Percentiles rank a stretch among this genome's conserved stretches.
Conservation (phyloP, 2,329 filamentous ascomycete genomes). For the Thermothelomyces thermophilus region DNA sequence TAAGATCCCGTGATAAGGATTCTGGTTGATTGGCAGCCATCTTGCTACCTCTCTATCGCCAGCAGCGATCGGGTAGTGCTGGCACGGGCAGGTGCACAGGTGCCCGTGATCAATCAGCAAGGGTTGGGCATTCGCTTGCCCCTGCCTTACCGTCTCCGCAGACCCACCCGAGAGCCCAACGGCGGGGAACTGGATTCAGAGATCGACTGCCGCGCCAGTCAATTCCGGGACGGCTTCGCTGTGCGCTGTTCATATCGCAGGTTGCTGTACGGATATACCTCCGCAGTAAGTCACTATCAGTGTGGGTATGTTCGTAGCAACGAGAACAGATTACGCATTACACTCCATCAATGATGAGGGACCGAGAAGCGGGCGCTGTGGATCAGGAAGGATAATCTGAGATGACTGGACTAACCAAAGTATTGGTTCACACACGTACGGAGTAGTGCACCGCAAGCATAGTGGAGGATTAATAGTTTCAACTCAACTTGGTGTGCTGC, state of each 20-base stretch:
- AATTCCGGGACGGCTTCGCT: conserved; percentile 12
- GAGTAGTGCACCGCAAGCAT: too few species aligned
- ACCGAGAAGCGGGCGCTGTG: too few species aligned
- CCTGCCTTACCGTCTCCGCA: conserved; percentile 9
- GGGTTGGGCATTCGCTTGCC: conserved; percentile 14
- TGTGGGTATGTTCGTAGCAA: too few species aligned
- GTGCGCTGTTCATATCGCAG: conserved; percentile 8
- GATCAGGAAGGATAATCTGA: too few species aligned
- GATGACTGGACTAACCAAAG: too few species aligned
- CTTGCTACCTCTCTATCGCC: conserved; percentile 9
- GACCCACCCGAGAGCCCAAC: conserved; percentile 15
- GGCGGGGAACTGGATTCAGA: conserved; percentile 23
- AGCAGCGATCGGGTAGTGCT: conserved; percentile 15
- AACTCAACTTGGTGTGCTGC: too few species aligned
- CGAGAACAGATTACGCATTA: too few species aligned
- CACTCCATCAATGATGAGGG: too few species aligned
- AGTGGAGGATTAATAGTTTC: too few species aligned
- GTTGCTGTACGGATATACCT: too few species aligned
- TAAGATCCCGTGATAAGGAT: conserved; percentile 21
- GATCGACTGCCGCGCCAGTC: conserved; percentile 20
- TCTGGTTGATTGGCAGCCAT: conserved; percentile 13
- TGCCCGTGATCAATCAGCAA: conserved; percentile 21
- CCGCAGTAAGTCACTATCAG: too few species aligned
- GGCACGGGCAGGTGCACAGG: conserved; percentile 18
- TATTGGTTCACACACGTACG: too few species aligned